Conservation (phyloP, 495 filamentous ascomycete species). For the Tuber calosporum region DNA sequence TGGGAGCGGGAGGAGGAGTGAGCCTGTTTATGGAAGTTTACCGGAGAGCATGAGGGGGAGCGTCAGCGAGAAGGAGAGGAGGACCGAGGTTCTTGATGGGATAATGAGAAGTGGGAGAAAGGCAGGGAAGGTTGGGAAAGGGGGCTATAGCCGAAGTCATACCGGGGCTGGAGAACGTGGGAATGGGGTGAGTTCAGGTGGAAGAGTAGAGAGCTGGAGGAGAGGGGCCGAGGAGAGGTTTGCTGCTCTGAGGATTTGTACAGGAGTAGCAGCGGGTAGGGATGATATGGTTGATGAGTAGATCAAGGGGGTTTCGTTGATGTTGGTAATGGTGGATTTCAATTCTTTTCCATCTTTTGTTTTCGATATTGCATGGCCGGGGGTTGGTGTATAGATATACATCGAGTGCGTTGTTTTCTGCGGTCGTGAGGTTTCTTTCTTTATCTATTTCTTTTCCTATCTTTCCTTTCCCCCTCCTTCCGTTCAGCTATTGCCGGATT, state of each 20-base stretch:
- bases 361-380: background rate
- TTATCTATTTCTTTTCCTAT: background rate
- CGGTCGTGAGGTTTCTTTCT: background rate
- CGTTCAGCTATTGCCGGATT: background rate
- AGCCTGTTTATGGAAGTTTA: constrained; percentile 27
- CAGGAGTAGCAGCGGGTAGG: background rate
- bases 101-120: constrained; percentile 6
- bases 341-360: constrained; percentile 10
- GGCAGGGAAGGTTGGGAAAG: constrained; percentile 2
- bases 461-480: background rate
- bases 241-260: background rate
- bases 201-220: background rate
- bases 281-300: constrained; percentile 7
- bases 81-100: constrained; percentile 12
- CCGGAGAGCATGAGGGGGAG: constrained; percentile 15
- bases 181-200: background rate
- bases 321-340: background rate
- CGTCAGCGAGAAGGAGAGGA: constrained; percentile 5
- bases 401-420: background rate
- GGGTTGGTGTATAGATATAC: background rate
- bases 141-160: constrained; percentile 22
- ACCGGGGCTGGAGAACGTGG: constrained; percentile 13
- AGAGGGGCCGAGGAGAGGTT: constrained; percentile 17
- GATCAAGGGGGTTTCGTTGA: background rate
- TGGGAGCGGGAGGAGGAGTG: constrained; percentile 18